Evolutionary conservation across 192 early-diverging fungal genomes (phyloP), one percentile per base, ranked within the genome.

Genomic region (Podila epigama): DNA sequence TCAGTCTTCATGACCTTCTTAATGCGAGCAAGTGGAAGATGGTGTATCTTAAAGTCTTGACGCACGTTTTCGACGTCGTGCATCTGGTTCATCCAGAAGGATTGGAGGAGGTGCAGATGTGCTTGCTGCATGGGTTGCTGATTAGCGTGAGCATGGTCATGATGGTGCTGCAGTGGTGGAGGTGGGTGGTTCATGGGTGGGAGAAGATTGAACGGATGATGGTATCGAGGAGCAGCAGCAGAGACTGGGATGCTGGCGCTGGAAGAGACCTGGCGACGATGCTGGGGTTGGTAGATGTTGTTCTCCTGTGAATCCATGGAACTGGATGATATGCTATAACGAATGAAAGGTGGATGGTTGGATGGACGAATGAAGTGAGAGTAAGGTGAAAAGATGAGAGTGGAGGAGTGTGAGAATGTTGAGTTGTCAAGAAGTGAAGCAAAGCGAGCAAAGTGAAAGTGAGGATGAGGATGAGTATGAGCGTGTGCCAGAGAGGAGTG

Each of bases 1-100:
- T 98, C 97, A 13, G 91, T 90, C 85, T 98, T 98, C 97, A 98
- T 98, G 36, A 98, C 95, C 73, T 97, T 97, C 71, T 98, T 98
- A 70, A 97, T 97, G 29, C 97, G 81, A 28, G 97, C 97, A 41
- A 98, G 79, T 25, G 97, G 97, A 58, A 98, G 68, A 57, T 89
- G 85, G 66, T 98, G 96, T 41, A 88, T 83, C 77, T 96, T 96
- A 82, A 95, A 98, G 80, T 98, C 97, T 22, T 91, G 88, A 54
- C 82, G 75, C 18, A 89, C 88, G 56, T 90, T 81, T 54, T 92
- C 85, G 25, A 90, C 85, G 48, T 84, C 81, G 11, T 69, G 65
- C 71, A 89, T 84, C 62, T 93, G 91, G 10, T 85, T 84, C 65
- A 87, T 82, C 93, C 93, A 94, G 60, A 92, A 94, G 16, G 84